Evolutionary conservation across 768 basidiomycete species (phyloP).

Genomic region (Coprinopsis marcescibilis): DNA sequence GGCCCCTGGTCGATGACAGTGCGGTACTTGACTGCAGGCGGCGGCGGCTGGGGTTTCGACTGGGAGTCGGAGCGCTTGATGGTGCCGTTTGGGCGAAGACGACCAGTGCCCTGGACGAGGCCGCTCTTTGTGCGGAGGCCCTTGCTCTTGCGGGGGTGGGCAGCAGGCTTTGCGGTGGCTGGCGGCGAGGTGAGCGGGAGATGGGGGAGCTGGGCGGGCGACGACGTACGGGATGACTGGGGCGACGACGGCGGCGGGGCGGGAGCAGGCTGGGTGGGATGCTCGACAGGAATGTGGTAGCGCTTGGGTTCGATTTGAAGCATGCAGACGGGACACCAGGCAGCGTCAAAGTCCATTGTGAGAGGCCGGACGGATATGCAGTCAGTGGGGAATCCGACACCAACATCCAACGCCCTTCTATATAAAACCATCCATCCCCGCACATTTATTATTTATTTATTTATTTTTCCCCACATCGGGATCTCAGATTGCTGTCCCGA

Average conservation of each 20-base stretch:
- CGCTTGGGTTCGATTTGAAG: slow-evolving; percentile 79
- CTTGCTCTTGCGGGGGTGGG: slow-evolving; percentile 19
- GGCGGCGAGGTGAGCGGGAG: slow-evolving; percentile 7
- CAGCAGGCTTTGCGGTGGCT: slow-evolving; percentile 12
- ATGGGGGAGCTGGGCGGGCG: slow-evolving; percentile 15
- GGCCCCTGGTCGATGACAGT: slow-evolving; percentile 76
- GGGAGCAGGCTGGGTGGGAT: slow-evolving; percentile 18
- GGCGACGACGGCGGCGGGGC: slow-evolving; percentile 38
- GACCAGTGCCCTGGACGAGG: slow-evolving; percentile 62
- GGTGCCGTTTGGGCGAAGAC: slow-evolving; percentile 53
- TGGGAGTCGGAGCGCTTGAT: slow-evolving; percentile 32
- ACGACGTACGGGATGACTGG: slow-evolving; percentile 28
- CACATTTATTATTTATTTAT: slow-evolving; percentile 10
- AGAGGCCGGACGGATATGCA: slow-evolving; percentile 5
- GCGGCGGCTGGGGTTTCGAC: slow-evolving; percentile 17
- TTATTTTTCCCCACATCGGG: slow-evolving; percentile 9
- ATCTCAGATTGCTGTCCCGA: slow-evolving; percentile 8
- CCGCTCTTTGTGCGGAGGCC: slow-evolving; percentile 40
- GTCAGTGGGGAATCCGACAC: slow-evolving; percentile 14
- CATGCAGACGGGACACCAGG: slow-evolving; percentile 80
- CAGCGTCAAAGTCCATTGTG: slow-evolving; percentile 52
- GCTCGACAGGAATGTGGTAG: slow-evolving; percentile 41
- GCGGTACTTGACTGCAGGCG: slow-evolving; percentile 40
- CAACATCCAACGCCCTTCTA: slow-evolving; percentile 13
- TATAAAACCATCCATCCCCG: slow-evolving; percentile 20